These are phyloP conservation scores for Monsonia emarginata DNA, from an alignment of 441 rosid genomes.

Conservation along the genomic window DNA sequence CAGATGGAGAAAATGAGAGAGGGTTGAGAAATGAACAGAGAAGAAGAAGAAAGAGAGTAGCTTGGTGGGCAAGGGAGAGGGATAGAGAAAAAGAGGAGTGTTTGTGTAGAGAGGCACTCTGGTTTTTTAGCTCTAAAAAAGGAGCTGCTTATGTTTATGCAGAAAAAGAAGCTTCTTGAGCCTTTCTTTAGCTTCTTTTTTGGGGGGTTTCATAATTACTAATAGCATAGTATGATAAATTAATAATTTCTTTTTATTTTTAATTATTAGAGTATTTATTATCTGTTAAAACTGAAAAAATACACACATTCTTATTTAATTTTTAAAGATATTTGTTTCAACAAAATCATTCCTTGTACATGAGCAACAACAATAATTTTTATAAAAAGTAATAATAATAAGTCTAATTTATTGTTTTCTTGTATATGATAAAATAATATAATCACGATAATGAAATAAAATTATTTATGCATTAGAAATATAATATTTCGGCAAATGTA, in stretches of 20 bases:
- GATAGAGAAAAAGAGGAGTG: background rate
- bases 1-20: background rate
- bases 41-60: background rate
- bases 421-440: too few species aligned
- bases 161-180: conserved; percentile 35
- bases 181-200: conserved; percentile 28
- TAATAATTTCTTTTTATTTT: background rate
- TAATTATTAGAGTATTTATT: background rate
- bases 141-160: conserved; percentile 32
- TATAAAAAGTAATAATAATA: too few species aligned
- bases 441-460: too few species aligned
- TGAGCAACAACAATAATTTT: too few species aligned
- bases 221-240: background rate
- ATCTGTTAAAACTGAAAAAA: too few species aligned
- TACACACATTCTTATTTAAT: too few species aligned
- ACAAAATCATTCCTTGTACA: too few species aligned
- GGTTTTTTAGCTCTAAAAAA: conserved; percentile 10
- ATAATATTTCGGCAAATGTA: too few species aligned
- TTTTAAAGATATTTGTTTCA: too few species aligned
- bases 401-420: too few species aligned
- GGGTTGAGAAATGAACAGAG: conserved; percentile 1
- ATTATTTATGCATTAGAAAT: too few species aligned
- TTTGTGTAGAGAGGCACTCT: background rate
- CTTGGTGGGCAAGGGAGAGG: background rate
- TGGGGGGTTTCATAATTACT: background rate